phyloP scores from a whole-genome alignment of 164 flowering plant species.

The Piper betle region DNA sequence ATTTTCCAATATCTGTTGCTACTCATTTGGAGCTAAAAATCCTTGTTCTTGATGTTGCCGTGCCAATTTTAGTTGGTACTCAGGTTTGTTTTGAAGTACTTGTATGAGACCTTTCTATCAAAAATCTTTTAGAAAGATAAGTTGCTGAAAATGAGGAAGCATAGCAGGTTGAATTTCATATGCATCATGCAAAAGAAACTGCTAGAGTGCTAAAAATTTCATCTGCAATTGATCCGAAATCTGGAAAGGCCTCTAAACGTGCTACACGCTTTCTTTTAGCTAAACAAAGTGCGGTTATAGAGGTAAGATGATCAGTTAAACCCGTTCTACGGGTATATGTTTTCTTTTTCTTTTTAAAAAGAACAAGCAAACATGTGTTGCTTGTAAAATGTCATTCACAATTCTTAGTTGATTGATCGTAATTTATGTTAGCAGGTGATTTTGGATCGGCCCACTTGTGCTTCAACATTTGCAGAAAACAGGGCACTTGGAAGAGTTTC shows the following conservation, averaged over 20 bases:
- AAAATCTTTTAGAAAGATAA: not conserved
- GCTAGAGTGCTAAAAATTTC: conserved; percentile 57
- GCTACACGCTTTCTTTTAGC: conserved; percentile 69
- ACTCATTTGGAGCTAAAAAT: conserved; percentile 76
- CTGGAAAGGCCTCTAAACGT: conserved; percentile 62
- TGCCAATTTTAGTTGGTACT: conserved; percentile 71
- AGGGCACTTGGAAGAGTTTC: conserved; percentile 78
- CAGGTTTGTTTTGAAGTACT: conserved; percentile 31
- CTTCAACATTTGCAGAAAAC: conserved; percentile 52
- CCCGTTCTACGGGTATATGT: not conserved
- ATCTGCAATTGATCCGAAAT: conserved; percentile 71
- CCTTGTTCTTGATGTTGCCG: conserved; percentile 52
- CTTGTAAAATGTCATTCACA: not conserved
- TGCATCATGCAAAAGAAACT: conserved; percentile 84
- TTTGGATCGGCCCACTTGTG: conserved; percentile 56
- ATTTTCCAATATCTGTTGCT: conserved; percentile 63
- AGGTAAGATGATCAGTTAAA: conserved; percentile 27
- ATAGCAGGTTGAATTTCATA: conserved; percentile 73
- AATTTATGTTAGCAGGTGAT: conserved; percentile 37
- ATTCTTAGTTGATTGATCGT: not conserved
- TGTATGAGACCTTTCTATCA: not conserved
- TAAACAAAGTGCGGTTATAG: conserved; percentile 77
- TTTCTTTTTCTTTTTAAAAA: not conserved
- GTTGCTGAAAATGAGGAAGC: not conserved
- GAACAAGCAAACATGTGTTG: not conserved